These are phyloP conservation scores for Rubus idaeus DNA, from an alignment of 306 rosid genomes.

Conservation along the genomic window DNA sequence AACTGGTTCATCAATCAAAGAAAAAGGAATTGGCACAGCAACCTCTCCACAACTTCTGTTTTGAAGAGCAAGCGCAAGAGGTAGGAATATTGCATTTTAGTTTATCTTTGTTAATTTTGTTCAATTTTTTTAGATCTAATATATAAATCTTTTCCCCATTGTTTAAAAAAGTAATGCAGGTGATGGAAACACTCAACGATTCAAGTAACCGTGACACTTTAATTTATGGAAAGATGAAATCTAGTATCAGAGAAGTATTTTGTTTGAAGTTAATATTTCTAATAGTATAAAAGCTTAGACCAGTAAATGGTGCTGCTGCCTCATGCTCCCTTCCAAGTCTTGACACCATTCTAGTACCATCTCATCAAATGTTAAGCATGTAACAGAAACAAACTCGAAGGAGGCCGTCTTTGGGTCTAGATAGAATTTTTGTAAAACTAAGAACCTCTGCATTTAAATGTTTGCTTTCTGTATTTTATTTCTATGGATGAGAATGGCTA, in stretches of 20 bases:
- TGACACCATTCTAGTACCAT: not conserved
- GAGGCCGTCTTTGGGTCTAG: conserved; percentile 14
- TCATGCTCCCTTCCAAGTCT: not conserved
- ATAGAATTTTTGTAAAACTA: conserved; percentile 6
- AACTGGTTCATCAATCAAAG: conserved; percentile 64
- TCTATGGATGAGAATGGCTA: conserved; percentile 4
- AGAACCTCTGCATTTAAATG: not conserved
- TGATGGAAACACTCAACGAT: conserved; percentile 54
- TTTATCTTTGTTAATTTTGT: not conserved
- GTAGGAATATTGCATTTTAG: conserved; percentile 25
- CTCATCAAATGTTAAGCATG: not conserved
- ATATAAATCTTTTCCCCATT: conserved; percentile 11
- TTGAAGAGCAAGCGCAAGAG: conserved; percentile 88
- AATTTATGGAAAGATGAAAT: conserved; percentile 4
- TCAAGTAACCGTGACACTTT: conserved; percentile 34
- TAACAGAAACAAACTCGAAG: not conserved
- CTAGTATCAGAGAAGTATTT: conserved; percentile 7
- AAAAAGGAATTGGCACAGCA: conserved; percentile 91
- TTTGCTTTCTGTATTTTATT: not conserved
- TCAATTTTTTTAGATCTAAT: not conserved
- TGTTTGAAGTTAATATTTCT: not conserved
- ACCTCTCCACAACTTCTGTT: conserved; percentile 57
- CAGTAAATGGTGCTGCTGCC: conserved; percentile 17
- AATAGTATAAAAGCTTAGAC: not conserved
- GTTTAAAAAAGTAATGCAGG: conserved; percentile 51